Evolutionary conservation across 2,329 filamentous ascomycete genomes (phyloP).

Genomic region (Neonectria faginata): DNA sequence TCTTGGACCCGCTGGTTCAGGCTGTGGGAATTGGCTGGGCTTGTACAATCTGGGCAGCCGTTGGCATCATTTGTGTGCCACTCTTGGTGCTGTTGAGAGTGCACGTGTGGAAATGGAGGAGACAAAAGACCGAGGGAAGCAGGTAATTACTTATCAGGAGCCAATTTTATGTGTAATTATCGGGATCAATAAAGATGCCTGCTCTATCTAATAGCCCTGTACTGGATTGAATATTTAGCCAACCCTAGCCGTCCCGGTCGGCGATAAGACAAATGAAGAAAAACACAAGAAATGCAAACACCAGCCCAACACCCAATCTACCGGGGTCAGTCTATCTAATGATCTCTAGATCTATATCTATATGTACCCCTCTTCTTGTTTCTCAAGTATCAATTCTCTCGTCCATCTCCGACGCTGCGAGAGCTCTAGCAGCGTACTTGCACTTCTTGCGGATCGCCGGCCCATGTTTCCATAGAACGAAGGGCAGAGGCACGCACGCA

Average conservation of each 20-base stretch:
- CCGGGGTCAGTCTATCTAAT: not conserved
- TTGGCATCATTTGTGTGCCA: not conserved
- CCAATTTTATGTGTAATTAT: too few relatives aligned
- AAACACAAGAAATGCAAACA: not conserved
- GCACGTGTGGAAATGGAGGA: not conserved
- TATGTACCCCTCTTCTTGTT: not conserved
- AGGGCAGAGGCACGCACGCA: conserved; percentile 40
- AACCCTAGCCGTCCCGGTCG: not conserved
- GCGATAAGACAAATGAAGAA: not conserved
- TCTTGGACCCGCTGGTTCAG: not conserved
- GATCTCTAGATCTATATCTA: not conserved
- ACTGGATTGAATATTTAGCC: not conserved
- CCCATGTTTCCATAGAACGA: conserved; percentile 39
- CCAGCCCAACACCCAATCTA: not conserved
- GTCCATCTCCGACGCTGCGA: conserved; percentile 24
- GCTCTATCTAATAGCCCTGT: too few relatives aligned
- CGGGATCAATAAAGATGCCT: too few relatives aligned
- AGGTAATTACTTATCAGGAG: too few relatives aligned
- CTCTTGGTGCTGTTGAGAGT: not conserved
- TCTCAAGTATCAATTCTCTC: not conserved
- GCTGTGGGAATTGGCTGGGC: not conserved
- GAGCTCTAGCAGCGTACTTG: conserved; percentile 41
- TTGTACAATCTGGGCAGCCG: not conserved
- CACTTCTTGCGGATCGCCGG: conserved; percentile 36
- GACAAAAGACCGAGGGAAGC: not conserved